Conservation (phyloP, 2,329 filamentous ascomycete genomes). For the Penicillium freii region DNA sequence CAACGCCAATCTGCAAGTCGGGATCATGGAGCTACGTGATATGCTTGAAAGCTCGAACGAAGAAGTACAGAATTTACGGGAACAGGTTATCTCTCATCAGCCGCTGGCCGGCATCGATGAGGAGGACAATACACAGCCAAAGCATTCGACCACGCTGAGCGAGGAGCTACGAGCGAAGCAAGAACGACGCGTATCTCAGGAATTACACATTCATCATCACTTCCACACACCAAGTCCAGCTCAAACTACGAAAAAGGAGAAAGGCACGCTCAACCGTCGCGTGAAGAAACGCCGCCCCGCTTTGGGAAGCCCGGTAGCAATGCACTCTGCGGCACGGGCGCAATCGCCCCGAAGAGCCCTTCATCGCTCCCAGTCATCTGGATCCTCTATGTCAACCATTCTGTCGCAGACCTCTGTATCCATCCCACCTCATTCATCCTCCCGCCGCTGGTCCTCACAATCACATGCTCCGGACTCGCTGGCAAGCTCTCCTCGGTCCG, state of each 20-base stretch:
- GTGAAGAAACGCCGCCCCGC: slow-evolving; percentile 71
- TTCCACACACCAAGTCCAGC: slow-evolving; percentile 66
- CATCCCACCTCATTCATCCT: slow-evolving; percentile 48
- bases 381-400: slow-evolving; percentile 55
- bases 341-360: slow-evolving; percentile 31
- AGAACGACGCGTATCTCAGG: slow-evolving; percentile 58
- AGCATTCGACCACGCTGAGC: slow-evolving; percentile 57
- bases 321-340: slow-evolving; percentile 33
- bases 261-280: slow-evolving; percentile 53
- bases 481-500: slow-evolving; percentile 77
- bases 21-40: slow-evolving; percentile 85
- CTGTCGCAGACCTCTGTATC: slow-evolving; percentile 63
- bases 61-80: slow-evolving; percentile 82
- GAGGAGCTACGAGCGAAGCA: slow-evolving; percentile 66
- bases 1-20: slow-evolving; percentile 88
- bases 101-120: slow-evolving; percentile 51
- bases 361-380: slow-evolving; percentile 39
- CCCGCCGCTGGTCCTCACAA: slow-evolving; percentile 37
- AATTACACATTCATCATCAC: slow-evolving; percentile 91
- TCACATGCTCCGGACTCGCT: slow-evolving; percentile 59
- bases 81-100: slow-evolving; percentile 77
- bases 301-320: slow-evolving; percentile 53
- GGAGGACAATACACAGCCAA: slow-evolving; percentile 24
- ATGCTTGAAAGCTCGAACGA: slow-evolving; percentile 90
- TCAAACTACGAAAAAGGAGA: slow-evolving; percentile 55